Evolutionary conservation across 352 stramenopile genomes (phyloP), one percentile per base, ranked within the genome.

Genomic region (Plasmopara muralis): DNA sequence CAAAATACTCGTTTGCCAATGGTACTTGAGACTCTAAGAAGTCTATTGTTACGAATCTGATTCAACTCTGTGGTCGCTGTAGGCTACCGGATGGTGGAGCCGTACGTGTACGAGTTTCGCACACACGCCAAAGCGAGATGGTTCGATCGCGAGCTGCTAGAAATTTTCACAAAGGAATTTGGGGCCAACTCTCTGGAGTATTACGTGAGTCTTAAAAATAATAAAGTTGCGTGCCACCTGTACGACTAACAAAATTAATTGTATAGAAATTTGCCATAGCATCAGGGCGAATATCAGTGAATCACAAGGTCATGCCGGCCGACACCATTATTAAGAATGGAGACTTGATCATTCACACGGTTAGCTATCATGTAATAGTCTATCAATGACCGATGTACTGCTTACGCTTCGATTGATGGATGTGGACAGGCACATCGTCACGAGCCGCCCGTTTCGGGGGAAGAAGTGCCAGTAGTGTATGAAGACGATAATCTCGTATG

Each of bases 61-160:
- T 53, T 41, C 29, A 38, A 39, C 52, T 34, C 20, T 1, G 20
- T 25, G 20, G 7, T 33, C 35, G 33, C 50, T 29, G 53, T 48
- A 93, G 84, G 81, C 2, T 92, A 91, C 55, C 75, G 84, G 25
- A 71, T 89, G 54, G 83, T 96, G 20, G 74, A 87, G 71, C 95
- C 96, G 12, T 99, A 99, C 66, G 82, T 95, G 47, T 98, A 97
- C 61, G 90, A 96, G 54, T 99, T 98, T 70, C 72, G 83, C 33
- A 98, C 93, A 29, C 91, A 93, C 68, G 93, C 95, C 47, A 99
- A 99, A 58, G 67, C 85, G 64, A 83, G 96, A 37, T 99, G 96
- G 96, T 79, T 97, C 46, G 72, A 76, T 3, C 75, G 81, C n/a
- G 72, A 89, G 52, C 65, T 98, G 46, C 55, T 98, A 16, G 84